Base-by-base conservation (phyloP, 2,329 filamentous ascomycete species). In the Penicillium corylophilum region DNA sequence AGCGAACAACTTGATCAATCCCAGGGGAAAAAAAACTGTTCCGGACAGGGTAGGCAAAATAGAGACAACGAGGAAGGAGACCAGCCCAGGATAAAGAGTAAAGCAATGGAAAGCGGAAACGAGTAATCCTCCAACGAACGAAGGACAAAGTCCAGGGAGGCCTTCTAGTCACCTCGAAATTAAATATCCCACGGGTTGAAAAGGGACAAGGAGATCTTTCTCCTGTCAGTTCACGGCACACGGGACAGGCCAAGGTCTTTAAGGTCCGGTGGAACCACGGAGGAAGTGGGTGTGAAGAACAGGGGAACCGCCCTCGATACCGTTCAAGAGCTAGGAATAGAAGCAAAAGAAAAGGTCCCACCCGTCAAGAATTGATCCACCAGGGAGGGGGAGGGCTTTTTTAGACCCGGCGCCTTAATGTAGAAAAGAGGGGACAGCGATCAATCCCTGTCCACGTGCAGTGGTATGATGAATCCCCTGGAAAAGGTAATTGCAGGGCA, bases 361-460 rank as follows among this genome's bases (percentile, higher is more conserved):
- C 54, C 51, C 46, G 53, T 54, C 44, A 48, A 41, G 40, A 50
- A 44, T 48, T 44, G 55, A 57, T 56, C 52, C 50, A 58, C 51
- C 23, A 31, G 42, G 35, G 49, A 44, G 54, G 23, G 42, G 46
- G 39, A 46, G 50, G 55, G 36, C 48, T 53, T 55, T 56, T 55
- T 53, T 50, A 50, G 51, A 33, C 26, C 50, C 31, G 39, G 26
- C 35, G 43, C 18, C 33, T 31, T 26, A 23, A 44, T 35, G 41
- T 35, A 44, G 46, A 50, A 50, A 48, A 42, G 36, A 46, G 44
- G 48, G 44, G 43, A 43, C 42, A 33, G 22, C 2, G 13, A 13
- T 39, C 20, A 41, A 53, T 57, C 58, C 56, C 54, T 59, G 44
- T 55, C 59, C 62, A 65, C 61, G 57, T 64, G 63, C 60, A 43